Conservation (phyloP, 139 green algal species). For the Monoraphidium neglectum region DNA sequence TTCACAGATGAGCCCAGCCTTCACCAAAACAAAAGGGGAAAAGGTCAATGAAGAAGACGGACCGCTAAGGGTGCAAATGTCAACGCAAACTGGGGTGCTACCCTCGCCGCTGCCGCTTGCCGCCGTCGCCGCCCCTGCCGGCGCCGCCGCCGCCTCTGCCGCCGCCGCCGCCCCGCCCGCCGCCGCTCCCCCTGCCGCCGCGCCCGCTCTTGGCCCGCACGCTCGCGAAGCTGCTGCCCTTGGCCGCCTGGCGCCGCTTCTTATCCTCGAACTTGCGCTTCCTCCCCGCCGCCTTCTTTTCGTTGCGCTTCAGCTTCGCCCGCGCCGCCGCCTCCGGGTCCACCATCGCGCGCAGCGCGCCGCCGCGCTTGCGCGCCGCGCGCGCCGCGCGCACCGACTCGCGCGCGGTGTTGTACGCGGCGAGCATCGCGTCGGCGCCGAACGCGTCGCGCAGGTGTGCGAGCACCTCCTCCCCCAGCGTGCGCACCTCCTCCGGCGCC, state of each 20-base stretch:
- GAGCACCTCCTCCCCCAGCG: conserved; percentile 74
- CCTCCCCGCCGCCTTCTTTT: conserved; percentile 57
- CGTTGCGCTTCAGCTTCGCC: conserved; percentile 50
- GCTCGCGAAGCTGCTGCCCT: conserved; percentile 9
- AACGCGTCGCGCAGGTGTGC: conserved; percentile 67
- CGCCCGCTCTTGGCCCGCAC: not conserved
- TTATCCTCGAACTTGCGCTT: conserved; percentile 79
- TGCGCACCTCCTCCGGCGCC: conserved; percentile 33
- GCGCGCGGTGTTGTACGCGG: conserved; percentile 65
- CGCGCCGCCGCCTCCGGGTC: conserved; percentile 78
- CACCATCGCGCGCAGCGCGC: conserved; percentile 61
- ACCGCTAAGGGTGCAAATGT: no score
- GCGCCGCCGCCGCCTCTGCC: conserved; percentile 1
- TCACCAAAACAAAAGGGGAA: no score
- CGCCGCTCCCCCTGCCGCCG: not conserved
- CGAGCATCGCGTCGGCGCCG: conserved; percentile 70
- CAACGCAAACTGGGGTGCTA: no score
- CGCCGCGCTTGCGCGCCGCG: conserved; percentile 45
- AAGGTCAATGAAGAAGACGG: no score
- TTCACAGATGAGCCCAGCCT: no score
- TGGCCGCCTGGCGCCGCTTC: conserved; percentile 45
- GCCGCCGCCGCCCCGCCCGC: conserved; percentile 3
- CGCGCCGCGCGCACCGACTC: conserved; percentile 44
- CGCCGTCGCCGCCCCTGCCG: not conserved
- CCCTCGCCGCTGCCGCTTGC: no score